These are phyloP conservation scores for Chlamydomonas sp. DNA, from an alignment of 139 green algal genomes.

Conservation along the genomic window DNA sequence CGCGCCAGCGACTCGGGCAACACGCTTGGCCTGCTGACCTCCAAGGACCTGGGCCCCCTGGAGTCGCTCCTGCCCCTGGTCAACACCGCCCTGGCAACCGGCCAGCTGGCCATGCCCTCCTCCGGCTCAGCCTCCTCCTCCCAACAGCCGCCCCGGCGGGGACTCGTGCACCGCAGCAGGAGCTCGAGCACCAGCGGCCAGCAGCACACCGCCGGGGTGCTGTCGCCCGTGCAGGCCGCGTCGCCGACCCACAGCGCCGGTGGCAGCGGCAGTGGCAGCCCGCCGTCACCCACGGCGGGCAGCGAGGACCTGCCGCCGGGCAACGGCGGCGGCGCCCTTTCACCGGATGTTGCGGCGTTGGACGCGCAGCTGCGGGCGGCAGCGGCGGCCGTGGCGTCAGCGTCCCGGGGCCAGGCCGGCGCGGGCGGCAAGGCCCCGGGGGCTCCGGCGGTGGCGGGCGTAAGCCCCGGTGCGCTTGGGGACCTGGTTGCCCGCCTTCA, in stretches of 20 bases:
- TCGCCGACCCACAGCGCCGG: constrained; percentile 5
- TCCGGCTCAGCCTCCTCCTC: not conserved
- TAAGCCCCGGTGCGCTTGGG: not conserved
- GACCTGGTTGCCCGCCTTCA: constrained; percentile 17
- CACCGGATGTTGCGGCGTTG: not conserved
- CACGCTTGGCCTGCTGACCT: not conserved
- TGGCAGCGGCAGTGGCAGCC: not conserved
- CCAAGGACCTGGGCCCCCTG: constrained; percentile 19
- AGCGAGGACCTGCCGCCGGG: not conserved
- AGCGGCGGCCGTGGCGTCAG: no score
- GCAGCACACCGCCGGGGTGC: constrained; percentile 5
- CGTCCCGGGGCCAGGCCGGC: no score
- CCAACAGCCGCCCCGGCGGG: no score
- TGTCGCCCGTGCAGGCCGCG: constrained; percentile 18
- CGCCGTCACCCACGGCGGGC: constrained; percentile 3
- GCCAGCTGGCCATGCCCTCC: not conserved
- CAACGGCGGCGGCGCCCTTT: not conserved
- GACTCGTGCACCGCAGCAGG: constrained; percentile 15
- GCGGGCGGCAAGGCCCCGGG: not conserved
- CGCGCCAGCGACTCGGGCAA: constrained; percentile 34
- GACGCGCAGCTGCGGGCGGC: not conserved
- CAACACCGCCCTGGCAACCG: constrained; percentile 22
- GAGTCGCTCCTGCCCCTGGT: constrained; percentile 40
- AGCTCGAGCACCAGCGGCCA: not conserved
- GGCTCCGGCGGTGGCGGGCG: not conserved